These are phyloP conservation scores for Tilletiopsis washingtonensis DNA, from an alignment of 1,284 basidiomycete genomes.

Conservation along the genomic window DNA sequence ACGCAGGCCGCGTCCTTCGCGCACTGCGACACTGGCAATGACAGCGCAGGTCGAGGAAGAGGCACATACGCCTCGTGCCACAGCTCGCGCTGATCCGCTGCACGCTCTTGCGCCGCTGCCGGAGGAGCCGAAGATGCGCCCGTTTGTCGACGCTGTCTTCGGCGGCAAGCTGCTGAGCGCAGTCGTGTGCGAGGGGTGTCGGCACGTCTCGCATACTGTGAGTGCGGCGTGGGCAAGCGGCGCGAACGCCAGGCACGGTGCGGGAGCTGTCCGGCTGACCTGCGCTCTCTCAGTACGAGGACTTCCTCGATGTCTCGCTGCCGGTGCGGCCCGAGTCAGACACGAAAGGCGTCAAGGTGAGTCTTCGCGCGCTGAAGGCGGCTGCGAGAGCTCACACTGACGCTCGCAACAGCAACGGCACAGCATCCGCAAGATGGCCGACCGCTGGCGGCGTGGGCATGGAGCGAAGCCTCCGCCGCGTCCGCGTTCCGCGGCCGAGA, in stretches of 20 bases:
- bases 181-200: conserved; percentile 87
- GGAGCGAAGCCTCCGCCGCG: not conserved
- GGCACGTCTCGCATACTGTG: conserved; percentile 74
- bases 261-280: no score
- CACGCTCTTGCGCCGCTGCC: no score
- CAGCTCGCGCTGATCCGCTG: not conserved
- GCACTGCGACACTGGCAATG: no score
- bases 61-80: not conserved
- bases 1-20: no score
- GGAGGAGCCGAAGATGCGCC: conserved; percentile 56
- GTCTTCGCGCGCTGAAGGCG: no score
- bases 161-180: conserved; percentile 78
- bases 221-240: no score
- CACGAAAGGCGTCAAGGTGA: not conserved
- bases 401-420: no score
- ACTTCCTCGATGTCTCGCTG: conserved; percentile 71
- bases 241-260: no score
- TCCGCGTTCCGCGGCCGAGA: not conserved
- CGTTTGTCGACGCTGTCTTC: conserved; percentile 81
- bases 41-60: no score
- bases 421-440: conserved; percentile 7
- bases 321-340: conserved; percentile 4
- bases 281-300: no score
- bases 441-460: conserved; percentile 2
- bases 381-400: no score